These are phyloP conservation scores for Barnettozyma sucrosica DNA, from an alignment of 805 yeast species.

Conservation along the genomic window DNA sequence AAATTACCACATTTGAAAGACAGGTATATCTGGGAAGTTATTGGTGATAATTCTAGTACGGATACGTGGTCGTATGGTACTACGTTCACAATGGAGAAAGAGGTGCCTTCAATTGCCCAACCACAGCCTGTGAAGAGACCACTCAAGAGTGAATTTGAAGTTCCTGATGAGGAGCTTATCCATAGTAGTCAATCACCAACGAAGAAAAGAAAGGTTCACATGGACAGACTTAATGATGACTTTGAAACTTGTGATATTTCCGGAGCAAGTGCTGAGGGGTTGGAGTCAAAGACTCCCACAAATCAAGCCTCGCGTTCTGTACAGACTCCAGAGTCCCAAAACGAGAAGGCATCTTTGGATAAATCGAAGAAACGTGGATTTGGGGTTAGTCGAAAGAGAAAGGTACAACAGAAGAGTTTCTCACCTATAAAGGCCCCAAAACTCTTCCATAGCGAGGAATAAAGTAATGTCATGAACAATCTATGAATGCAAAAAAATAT, in stretches of 20 bases:
- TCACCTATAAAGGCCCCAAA: slow-evolving; percentile 25
- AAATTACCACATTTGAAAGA: slow-evolving; percentile 9
- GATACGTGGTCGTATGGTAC: slow-evolving; percentile 15
- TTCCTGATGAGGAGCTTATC: not conserved
- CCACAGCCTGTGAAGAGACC: not conserved
- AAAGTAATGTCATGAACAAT: not conserved
- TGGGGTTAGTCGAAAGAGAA: slow-evolving; percentile 23
- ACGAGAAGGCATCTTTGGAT: slow-evolving; percentile 2
- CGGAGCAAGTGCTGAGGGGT: not conserved
- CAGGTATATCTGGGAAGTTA: slow-evolving; percentile 21
- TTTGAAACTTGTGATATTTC: slow-evolving; percentile 15
- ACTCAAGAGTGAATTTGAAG: not conserved
- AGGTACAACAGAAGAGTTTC: slow-evolving; percentile 13
- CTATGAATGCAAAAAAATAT: not conserved
- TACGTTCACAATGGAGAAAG: slow-evolving; percentile 7
- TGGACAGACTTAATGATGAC: slow-evolving; percentile 14
- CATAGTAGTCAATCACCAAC: slow-evolving; percentile 5
- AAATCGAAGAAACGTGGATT: slow-evolving; percentile 14
- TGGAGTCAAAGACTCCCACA: not conserved
- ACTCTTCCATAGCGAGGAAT: slow-evolving; percentile 14
- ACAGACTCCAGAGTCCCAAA: not conserved
- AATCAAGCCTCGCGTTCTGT: not conserved
- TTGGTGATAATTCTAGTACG: slow-evolving; percentile 9
- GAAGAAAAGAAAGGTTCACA: slow-evolving; percentile 11
- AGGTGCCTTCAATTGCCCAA: slow-evolving; percentile 2